Conservation (phyloP, 495 filamentous ascomycete genomes). For the Chlorociboria aeruginascens region DNA sequence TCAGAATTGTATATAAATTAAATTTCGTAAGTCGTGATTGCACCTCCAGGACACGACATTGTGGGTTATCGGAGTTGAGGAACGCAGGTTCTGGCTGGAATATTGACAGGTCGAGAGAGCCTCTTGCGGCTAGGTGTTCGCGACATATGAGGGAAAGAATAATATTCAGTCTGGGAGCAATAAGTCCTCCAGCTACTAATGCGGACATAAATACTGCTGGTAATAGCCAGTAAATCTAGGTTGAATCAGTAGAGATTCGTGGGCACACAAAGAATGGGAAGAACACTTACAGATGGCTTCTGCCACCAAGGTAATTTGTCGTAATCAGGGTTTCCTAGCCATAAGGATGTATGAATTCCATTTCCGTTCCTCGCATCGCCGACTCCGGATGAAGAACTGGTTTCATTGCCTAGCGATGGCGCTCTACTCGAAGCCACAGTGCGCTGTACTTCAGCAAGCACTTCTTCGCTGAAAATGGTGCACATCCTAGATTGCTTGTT, state of each 20-base stretch:
- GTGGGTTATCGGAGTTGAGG: constrained; percentile 51
- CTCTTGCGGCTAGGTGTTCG: constrained; percentile 57
- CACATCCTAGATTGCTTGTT: too few species aligned
- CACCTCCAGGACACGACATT: constrained; percentile 65
- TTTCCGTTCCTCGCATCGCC: constrained; percentile 7
- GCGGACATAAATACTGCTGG: constrained; percentile 65
- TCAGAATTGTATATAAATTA: constrained; percentile 56
- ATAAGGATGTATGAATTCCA: too few species aligned
- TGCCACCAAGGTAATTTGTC: constrained; percentile 56
- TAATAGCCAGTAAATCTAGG: constrained; percentile 74
- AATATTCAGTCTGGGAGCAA: constrained; percentile 70
- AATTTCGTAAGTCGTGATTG: constrained; percentile 68
- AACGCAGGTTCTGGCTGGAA: constrained; percentile 52
- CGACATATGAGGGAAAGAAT: constrained; percentile 72
- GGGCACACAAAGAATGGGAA: not conserved
- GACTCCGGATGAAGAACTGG: constrained; percentile 8
- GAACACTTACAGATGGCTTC: constrained; percentile 54
- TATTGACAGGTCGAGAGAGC: constrained; percentile 38
- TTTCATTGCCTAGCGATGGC: constrained; percentile 26
- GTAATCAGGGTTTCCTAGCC: constrained; percentile 45
- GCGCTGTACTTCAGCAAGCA: too few species aligned
- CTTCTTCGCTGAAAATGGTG: too few species aligned
- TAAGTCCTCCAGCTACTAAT: constrained; percentile 69
- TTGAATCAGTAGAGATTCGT: constrained; percentile 1
- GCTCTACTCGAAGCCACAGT: too few species aligned